phyloP scores from a whole-genome alignment of 352 stramenopile species.

The Hyaloperonospora brassicae region DNA sequence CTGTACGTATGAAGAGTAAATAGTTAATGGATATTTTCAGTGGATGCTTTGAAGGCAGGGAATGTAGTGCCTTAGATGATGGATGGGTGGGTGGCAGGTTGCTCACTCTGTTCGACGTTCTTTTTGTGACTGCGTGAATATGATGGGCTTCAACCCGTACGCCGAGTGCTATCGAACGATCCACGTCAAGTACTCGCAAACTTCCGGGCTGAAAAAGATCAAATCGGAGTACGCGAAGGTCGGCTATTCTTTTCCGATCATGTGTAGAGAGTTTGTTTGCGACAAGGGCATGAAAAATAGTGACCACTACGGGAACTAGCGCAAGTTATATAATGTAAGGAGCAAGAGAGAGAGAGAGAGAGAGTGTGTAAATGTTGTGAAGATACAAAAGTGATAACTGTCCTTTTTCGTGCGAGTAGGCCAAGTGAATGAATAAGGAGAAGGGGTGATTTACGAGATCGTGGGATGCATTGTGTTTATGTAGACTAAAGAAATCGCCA shows the following conservation, averaged over 20 bases:
- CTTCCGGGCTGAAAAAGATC: conserved; percentile 43
- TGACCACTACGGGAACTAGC: conserved; percentile 62
- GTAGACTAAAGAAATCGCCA: conserved; percentile 57
- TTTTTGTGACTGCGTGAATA: background rate
- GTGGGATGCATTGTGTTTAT: conserved; percentile 72
- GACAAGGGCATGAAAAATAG: conserved; percentile 59
- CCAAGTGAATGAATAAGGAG: conserved; percentile 76
- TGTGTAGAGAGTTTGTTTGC: conserved; percentile 78
- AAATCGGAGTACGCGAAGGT: conserved; percentile 50
- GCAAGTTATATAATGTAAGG: conserved; percentile 54
- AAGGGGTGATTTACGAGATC: conserved; percentile 55
- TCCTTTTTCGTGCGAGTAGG: conserved; percentile 13
- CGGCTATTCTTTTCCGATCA: conserved; percentile 45
- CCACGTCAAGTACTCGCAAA: conserved; percentile 47
- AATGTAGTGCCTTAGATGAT: too few relatives aligned
- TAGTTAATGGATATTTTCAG: too few relatives aligned
- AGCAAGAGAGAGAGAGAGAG: conserved; percentile 78
- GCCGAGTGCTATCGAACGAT: conserved; percentile 52
- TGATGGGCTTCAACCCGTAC: conserved; percentile 63
- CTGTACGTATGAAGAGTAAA: too few relatives aligned
- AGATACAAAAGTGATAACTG: background rate
- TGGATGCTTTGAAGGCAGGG: too few relatives aligned
- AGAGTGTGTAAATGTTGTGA: conserved; percentile 17
- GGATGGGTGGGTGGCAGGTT: background rate
- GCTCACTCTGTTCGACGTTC: background rate